These are phyloP conservation scores for Lumnitzera littorea DNA, from an alignment of 345 rosid genomes.

Conservation along the genomic window DNA sequence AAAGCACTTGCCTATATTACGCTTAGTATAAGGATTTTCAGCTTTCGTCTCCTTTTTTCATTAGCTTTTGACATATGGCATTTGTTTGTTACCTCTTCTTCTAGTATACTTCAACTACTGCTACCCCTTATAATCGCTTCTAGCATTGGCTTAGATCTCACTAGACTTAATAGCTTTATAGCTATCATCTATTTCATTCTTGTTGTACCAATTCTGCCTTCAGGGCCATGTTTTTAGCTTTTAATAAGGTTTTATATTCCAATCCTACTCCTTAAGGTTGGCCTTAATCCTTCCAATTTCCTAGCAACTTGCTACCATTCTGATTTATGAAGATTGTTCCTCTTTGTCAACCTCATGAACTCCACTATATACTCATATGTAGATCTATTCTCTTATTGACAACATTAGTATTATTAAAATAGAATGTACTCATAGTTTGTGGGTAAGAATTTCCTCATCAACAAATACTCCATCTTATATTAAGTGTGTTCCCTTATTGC, in stretches of 20 bases:
- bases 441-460: neutral
- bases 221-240: neutral
- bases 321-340: neutral
- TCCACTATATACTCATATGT: conserved; percentile 1
- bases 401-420: neutral
- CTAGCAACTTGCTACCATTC: conserved; percentile 3
- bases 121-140: no score
- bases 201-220: neutral
- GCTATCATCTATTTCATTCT: neutral
- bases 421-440: neutral
- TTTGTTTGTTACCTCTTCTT: no score
- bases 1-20: neutral
- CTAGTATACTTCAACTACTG: no score
- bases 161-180: neutral
- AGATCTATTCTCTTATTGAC: neutral
- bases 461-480: neutral
- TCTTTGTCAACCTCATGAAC: conserved; percentile 1
- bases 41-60: no score
- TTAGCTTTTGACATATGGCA: no score
- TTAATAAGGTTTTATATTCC: neutral
- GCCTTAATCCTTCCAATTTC: neutral
- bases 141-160: no score
- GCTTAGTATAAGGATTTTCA: neutral
- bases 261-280: neutral
- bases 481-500: neutral